These are phyloP conservation scores for Pseudocercospora musae DNA, from an alignment of 2,329 filamentous ascomycete species.

Conservation along the genomic window DNA sequence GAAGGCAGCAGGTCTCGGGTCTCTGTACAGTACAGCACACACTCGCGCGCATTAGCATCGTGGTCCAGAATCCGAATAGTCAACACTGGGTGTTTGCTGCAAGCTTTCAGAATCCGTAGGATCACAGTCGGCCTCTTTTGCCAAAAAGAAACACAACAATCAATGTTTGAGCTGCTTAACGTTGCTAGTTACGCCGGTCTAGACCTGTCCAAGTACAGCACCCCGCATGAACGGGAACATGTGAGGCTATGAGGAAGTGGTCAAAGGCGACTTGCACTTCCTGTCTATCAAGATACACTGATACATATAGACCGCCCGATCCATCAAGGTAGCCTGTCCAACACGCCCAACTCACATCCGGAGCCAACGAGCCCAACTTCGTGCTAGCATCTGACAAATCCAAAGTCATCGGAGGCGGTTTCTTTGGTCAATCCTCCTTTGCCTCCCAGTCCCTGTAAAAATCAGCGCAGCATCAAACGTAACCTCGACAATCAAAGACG, in stretches of 20 bases:
- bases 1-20: not conserved
- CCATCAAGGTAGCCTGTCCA: constrained; percentile 8
- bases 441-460: constrained; percentile 32
- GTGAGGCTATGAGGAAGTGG: not conserved
- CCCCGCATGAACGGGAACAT: not conserved
- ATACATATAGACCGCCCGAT: not conserved
- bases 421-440: constrained; percentile 42
- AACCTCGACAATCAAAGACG: constrained; percentile 19
- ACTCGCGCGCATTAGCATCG: not conserved
- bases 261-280: not conserved
- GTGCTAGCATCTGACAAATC: constrained; percentile 17
- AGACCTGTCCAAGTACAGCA: not conserved
- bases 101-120: not conserved
- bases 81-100: not conserved
- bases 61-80: not conserved
- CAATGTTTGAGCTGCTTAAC: not conserved
- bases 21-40: not conserved
- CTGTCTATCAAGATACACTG: not conserved
- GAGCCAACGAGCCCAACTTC: constrained; percentile 24
- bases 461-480: constrained; percentile 31
- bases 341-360: constrained; percentile 38
- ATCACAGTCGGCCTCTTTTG: not conserved
- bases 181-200: not conserved
- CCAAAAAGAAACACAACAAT: not conserved
- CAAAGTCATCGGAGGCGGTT: constrained; percentile 29